Conservation (phyloP, 148 eudicot species). For the Silene uniflora region DNA sequence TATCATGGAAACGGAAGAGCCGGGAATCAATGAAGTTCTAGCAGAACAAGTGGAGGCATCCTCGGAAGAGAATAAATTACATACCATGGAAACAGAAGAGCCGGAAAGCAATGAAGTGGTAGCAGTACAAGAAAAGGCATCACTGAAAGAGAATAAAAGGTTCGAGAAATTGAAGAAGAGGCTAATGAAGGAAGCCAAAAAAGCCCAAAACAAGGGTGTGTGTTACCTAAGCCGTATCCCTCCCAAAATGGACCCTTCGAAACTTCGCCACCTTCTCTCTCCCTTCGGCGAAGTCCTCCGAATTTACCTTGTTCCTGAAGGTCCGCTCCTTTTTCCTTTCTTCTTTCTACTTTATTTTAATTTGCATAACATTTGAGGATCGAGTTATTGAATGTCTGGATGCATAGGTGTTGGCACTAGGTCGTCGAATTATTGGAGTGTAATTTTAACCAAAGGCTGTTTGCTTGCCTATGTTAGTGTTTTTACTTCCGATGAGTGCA, state of each 20-base stretch:
- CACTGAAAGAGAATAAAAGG: slow-evolving; percentile 24
- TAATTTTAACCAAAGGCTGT: no score
- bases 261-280: slow-evolving; percentile 72
- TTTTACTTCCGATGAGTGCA: no score
- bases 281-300: slow-evolving; percentile 64
- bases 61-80: slow-evolving; percentile 18
- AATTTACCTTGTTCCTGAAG: slow-evolving; percentile 75
- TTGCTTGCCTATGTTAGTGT: no score
- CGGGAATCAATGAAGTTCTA: neutral
- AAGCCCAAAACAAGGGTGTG: slow-evolving; percentile 54
- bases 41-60: neutral
- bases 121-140: neutral
- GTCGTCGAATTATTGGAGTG: neutral
- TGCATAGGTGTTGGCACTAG: neutral
- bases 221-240: slow-evolving; percentile 85
- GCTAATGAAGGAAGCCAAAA: slow-evolving; percentile 51
- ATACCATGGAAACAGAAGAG: no score
- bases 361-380: no score
- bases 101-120: neutral
- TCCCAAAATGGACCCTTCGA: slow-evolving; percentile 77
- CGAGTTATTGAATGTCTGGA: neutral
- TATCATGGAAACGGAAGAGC: neutral
- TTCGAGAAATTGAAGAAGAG: slow-evolving; percentile 49
- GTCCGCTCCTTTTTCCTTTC: slow-evolving; percentile 15
- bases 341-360: neutral